phyloP scores from a whole-genome alignment of 2,329 filamentous ascomycete genomes.

The Penicillium sp. region DNA sequence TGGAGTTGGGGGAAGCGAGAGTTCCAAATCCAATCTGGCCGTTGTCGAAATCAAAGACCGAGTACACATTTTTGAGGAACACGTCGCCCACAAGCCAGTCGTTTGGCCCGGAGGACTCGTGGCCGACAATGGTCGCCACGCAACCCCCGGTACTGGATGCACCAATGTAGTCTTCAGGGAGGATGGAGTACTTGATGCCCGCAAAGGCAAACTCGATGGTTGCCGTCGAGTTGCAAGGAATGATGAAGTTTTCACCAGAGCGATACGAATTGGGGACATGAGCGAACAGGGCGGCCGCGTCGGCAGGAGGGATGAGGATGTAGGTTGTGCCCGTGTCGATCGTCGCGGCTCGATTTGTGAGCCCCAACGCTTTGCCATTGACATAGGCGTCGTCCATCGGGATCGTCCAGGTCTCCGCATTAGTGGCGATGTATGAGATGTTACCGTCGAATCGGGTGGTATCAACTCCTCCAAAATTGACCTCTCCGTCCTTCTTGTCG shows the following conservation, averaged over 20 bases:
- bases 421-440: conserved; percentile 59
- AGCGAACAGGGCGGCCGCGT: conserved; percentile 63
- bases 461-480: conserved; percentile 70
- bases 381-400: conserved; percentile 60
- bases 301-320: conserved; percentile 62
- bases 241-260: conserved; percentile 57
- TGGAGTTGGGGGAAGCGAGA: conserved; percentile 9
- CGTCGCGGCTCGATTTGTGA: conserved; percentile 56
- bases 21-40: conserved; percentile 34
- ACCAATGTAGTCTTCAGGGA: conserved; percentile 64
- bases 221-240: conserved; percentile 65
- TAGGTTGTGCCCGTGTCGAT: conserved; percentile 82
- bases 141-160: conserved; percentile 35
- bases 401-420: conserved; percentile 65
- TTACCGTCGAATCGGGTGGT: conserved; percentile 60
- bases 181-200: conserved; percentile 60
- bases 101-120: conserved; percentile 55
- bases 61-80: conserved; percentile 86
- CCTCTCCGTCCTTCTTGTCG: conserved; percentile 63
- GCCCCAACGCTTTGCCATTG: conserved; percentile 53
- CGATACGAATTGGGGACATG: conserved; percentile 57
- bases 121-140: conserved; percentile 67
- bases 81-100: conserved; percentile 79
- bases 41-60: conserved; percentile 71
- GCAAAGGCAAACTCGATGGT: conserved; percentile 63